A percentile compares a stretch with the other conserved stretches of the same genome.
Conservation (phyloP, 768 basidiomycete genomes). For the Megacollybia marginata region DNA sequence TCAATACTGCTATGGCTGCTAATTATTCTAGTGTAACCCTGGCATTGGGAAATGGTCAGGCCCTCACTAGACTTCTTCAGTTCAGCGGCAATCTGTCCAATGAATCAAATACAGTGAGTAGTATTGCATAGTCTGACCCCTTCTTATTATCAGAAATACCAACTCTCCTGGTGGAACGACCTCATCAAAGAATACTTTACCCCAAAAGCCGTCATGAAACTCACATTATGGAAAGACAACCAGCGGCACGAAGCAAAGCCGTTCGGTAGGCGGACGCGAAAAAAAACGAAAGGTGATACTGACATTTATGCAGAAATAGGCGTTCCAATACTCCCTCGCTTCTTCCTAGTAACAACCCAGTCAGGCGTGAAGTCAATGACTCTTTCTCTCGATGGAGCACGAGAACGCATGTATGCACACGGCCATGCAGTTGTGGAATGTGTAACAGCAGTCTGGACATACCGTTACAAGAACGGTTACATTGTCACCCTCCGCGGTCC, state of each 20-base stretch:
- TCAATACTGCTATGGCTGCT: background rate
- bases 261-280: conserved; percentile 51
- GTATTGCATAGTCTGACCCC: conserved; percentile 1
- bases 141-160: conserved; percentile 39
- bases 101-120: conserved; percentile 40
- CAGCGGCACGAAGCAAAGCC: conserved; percentile 73
- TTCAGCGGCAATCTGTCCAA: conserved; percentile 61
- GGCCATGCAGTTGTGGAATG: conserved; percentile 62
- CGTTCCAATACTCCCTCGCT: conserved; percentile 71
- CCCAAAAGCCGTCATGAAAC: conserved; percentile 62
- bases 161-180: conserved; percentile 59
- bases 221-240: conserved; percentile 87
- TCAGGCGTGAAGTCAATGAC: conserved; percentile 83
- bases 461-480: conserved; percentile 73
- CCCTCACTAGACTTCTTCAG: conserved; percentile 54
- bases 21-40: conserved; percentile 8
- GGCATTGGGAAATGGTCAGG: conserved; percentile 52
- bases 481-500: conserved; percentile 72
- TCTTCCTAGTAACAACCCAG: conserved; percentile 79
- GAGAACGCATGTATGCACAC: conserved; percentile 47
- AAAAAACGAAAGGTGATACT: conserved; percentile 1
- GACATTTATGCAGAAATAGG: conserved; percentile 54
- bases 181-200: conserved; percentile 67
- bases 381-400: conserved; percentile 69
- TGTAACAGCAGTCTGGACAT: conserved; percentile 71